phyloP scores from a whole-genome alignment of 2,329 filamentous ascomycete species.

The Verticillium dahliae region DNA sequence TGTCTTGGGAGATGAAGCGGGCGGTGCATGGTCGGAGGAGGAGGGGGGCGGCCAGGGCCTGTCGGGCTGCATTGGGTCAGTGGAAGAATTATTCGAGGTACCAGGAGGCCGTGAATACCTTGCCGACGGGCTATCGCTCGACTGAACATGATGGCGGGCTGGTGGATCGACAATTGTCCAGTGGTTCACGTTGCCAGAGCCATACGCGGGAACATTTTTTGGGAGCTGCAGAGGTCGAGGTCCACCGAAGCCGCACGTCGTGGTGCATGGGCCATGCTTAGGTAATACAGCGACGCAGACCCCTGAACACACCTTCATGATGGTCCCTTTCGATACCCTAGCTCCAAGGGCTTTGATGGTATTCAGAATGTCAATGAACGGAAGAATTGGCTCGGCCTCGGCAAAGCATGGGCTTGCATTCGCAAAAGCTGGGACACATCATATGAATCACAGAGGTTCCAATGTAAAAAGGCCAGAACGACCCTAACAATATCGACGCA shows the following conservation, averaged over 20 bases:
- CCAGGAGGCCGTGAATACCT: slow-evolving; percentile 28
- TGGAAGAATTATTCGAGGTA: too few relatives aligned
- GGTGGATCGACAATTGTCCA: neutral
- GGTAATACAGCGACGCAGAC: slow-evolving; percentile 1
- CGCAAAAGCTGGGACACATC: too few relatives aligned
- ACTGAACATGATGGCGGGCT: slow-evolving; percentile 43
- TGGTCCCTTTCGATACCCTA: too few relatives aligned
- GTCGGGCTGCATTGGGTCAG: slow-evolving; percentile 36
- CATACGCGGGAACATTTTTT: slow-evolving; percentile 10
- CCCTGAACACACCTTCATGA: neutral
- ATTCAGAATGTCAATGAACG: too few relatives aligned
- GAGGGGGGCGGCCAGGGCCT: slow-evolving; percentile 39
- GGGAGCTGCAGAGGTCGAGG: slow-evolving; percentile 5
- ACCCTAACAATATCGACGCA: neutral
- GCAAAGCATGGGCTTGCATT: neutral
- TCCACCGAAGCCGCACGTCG: neutral
- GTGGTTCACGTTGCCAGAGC: neutral
- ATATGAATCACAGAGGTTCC: too few relatives aligned
- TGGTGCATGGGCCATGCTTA: slow-evolving; percentile 7
- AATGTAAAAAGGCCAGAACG: neutral
- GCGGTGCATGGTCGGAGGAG: slow-evolving; percentile 27
- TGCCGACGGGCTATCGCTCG: slow-evolving; percentile 48
- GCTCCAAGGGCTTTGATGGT: too few relatives aligned
- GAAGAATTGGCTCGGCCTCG: too few relatives aligned
- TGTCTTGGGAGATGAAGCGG: slow-evolving; percentile 29